Evolutionary conservation across 2,329 filamentous ascomycete species (phyloP), one percentile per base, ranked within the genome.

Genomic region (Cordyceps fumosorosea): DNA sequence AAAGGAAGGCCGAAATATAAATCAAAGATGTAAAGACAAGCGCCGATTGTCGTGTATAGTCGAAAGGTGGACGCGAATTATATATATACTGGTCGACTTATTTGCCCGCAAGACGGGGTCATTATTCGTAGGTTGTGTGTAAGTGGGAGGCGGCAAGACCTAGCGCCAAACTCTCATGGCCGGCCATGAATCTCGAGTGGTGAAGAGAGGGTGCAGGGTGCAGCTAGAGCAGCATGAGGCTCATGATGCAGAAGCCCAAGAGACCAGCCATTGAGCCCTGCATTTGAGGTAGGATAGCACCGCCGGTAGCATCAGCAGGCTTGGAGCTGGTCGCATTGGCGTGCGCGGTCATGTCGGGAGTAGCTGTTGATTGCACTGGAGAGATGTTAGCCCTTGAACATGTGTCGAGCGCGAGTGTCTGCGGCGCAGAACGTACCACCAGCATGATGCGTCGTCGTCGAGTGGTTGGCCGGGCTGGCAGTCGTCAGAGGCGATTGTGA

Each of bases 241-340:
- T 70, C 68, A 75, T 70, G 66, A 74, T 72, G 65, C 72, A 72
- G 63, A 75, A 75, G 42, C 71, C 73, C 62, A 76, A 60, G n/a
- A 75, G 66, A 40, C 73, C 73, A 48, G 65, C 69, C 64, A 73
- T 70, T 55, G 73, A 75, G 52, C 67, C 66, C 64, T 74, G 68
- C 71, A 74, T 70, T 56, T 71, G 69, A 59, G 70, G 68, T 44
- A 70, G 67, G 52, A 72, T 67, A 22, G 72, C 72, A 37, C 72
- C 73, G 20, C 71, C 73, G 14, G 72, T 71, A 20, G 71, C 69
- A 44, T 68, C 67, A 29, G 70, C 63, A 48, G 69, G 60, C n/a
- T 63, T 65, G 24, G 69, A 67, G 44, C 65, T 60, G n/a, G 72
- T 70, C 20, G 67, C 66, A 60, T 72, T 72, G 64, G 68, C 65